Base-by-base conservation (phyloP, 2,329 filamentous ascomycete genomes). In the Fusarium anthophilum region DNA sequence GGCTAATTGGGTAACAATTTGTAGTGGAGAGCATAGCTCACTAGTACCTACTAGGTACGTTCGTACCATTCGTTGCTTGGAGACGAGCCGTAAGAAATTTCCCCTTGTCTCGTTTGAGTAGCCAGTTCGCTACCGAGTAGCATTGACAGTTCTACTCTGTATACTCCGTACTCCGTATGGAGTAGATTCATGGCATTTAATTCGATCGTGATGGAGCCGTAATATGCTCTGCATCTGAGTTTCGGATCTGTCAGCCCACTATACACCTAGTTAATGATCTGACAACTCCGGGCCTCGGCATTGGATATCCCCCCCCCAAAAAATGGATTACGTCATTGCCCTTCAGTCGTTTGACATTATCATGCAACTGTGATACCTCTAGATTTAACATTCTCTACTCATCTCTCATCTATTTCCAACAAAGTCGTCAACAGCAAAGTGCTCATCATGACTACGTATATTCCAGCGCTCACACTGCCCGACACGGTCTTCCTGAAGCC, bases 401-500 rank as follows among this genome's bases (percentile, higher is more conserved):
- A 53, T 32, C 63, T 53, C 13, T 39, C 70, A 24, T 45, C 32
- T 30, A 47, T 63, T 24, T 20, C 20, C 30, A 30, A 55, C 15
- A 17, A 37, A 39, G 26, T 44, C 15, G 20, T 10, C 6, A 18
- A 41, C 35, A 61, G 24, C 30, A 54, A 41, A 55, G 51, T 35
- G 51, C 41, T 65, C 82, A 87, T 70, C 50, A 97, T 96, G 94
- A 95, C 93, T 17, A 91, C 93, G 71, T 92, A 93, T 82, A 90
- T 96, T 69, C 91, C 93, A n/a, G 91, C 90, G 44, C 83, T 97
- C 73, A 95, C 93, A 28, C 87, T 97, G 24, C 94, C 94, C 5
- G 84, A 87, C 53, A 86, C 89, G 74, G 83, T 95, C 73, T 95
- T 97, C 82, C 87, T 90, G 78, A 91, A 89, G 80, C 90, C 93